phyloP scores from a whole-genome alignment of 2,329 filamentous ascomycete species.

The Aspergillus brunneoviolaceus region DNA sequence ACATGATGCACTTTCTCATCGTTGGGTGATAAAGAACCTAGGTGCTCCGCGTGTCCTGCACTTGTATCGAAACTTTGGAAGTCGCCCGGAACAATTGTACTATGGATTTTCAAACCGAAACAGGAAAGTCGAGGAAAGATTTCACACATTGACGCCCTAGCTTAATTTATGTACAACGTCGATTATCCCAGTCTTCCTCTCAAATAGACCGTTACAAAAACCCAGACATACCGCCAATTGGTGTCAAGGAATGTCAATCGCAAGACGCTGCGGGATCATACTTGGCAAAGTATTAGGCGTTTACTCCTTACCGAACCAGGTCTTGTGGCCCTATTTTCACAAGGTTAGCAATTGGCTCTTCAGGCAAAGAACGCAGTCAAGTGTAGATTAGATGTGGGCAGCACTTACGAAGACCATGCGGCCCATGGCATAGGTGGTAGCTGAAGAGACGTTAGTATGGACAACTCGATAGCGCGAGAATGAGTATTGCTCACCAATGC shows the following conservation, averaged over 20 bases:
- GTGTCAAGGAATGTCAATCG: conserved; percentile 18
- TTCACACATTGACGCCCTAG: conserved; percentile 34
- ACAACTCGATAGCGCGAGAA: neutral
- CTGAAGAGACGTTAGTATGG: conserved; percentile 20
- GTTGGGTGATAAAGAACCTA: neutral
- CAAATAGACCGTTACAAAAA: conserved; percentile 27
- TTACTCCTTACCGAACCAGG: conserved; percentile 51
- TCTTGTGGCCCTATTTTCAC: conserved; percentile 59
- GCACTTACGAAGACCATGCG: conserved; percentile 45
- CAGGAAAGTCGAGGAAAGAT: conserved; percentile 19
- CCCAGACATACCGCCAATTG: conserved; percentile 39
- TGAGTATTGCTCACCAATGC: conserved; percentile 45
- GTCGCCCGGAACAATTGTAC: neutral
- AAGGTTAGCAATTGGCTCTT: neutral
- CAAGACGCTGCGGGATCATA: conserved; percentile 7
- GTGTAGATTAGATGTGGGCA: neutral
- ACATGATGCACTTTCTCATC: neutral
- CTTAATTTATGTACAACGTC: conserved; percentile 40
- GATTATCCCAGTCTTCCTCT: conserved; percentile 25
- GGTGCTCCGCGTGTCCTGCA: neutral
- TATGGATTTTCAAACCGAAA: neutral
- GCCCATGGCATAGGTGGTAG: conserved; percentile 45
- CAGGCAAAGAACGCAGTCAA: neutral
- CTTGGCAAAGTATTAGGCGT: conserved; percentile 12
- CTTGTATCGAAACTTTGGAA: neutral